Evolutionary conservation across 2,329 filamentous ascomycete species (phyloP), one percentile per base, ranked within the genome.

Genomic region (Arthrinium phaeospermum): DNA sequence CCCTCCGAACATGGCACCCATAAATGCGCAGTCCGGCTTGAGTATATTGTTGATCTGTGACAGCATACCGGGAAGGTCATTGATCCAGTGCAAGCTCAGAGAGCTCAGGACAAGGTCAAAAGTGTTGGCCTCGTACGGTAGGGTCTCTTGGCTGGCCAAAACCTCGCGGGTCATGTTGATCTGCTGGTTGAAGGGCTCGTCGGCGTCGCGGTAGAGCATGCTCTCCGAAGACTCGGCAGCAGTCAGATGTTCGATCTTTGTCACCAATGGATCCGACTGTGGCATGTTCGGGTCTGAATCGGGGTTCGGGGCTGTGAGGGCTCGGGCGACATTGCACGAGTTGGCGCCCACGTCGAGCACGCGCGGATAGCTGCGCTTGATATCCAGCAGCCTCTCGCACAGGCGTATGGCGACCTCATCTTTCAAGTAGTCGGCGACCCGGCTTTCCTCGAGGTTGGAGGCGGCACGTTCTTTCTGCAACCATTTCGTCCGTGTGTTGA

Each of bases 341-440:
- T 98, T 98, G 74, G 96, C 96, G 74, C 96, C 96, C 45, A 98
- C 91, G 82, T 99, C 96, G 73, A 99, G 92, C 34, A 95, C 94
- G 75, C 90, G 88, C 64, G 93, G 90, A 78, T 97, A 98, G 72
- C 91, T 87, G 45, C 96, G 93, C 78, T 97, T 98, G 85, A 99
- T 97, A 80, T 98, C 95, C 76, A 98, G 86, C 69, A 99, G 86
- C 67, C 96, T 89, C 78, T 98, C 96, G 78, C 93, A 94, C 37
- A 99, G 85, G 69, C 96, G 90, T 67, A 88, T 86, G 69, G 96
- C 96, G 5, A 98, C 93, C 81, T 98, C 96, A 80, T 98, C 95
- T 81, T 95, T 95, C 71, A 99, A 86, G 80, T 98, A 98, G 84
- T 98, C 96, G 34, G 94, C 92, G 78, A 93, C 89, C 22, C 96